Base-by-base conservation (phyloP, 129 eudicot species). In the Saussurea involucrata region DNA sequence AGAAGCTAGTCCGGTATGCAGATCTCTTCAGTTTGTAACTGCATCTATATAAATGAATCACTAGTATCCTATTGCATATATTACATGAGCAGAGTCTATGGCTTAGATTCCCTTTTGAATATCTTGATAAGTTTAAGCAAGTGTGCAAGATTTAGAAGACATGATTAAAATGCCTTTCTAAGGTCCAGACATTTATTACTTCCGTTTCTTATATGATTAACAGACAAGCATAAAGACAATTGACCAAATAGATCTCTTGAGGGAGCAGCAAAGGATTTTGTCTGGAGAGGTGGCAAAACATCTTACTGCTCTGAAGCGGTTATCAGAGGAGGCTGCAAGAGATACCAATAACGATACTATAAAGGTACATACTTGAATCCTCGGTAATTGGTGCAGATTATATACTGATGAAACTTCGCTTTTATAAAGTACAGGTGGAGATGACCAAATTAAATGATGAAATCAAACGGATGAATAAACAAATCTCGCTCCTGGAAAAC, bases 191-290 rank as follows among this genome's bases (percentile, higher is more conserved):
- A 72, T 67, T 60, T 24, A 61, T n/a, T 60, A 55, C 63, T 71
- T 75, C 58, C 21, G 8, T 70, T 58, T 40, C 44, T 75, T 72
- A 31, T 76, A 64, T 74, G 65, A 76, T 29, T 75, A 37, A 63
- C 84, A 88, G 97, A 78, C 88, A 31, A 83, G 88, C 83, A 68
- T 68, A 55, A 81, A 85, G 79, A 83, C 90, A 36, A 79, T 79
- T 36, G 92, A 91, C 70, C 89, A 91, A 77, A 79, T 91, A 66
- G 94, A 91, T 74, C 92, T 88, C 46, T 76, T 88, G 84, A 83
- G 88, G 77, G 92, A 91, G 83, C 97, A 88, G 67, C 91, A 91
- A 53, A 91, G 89, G 88, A 85, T 89, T 78, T 77, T 91, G 82
- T 85, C 90, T 21, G 97, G 85, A 76, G 90, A 91, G 87, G 92